Evolutionary conservation across 176 grass and related monocot species (phyloP).

Genomic region (Echinochloa phyllopogon): DNA sequence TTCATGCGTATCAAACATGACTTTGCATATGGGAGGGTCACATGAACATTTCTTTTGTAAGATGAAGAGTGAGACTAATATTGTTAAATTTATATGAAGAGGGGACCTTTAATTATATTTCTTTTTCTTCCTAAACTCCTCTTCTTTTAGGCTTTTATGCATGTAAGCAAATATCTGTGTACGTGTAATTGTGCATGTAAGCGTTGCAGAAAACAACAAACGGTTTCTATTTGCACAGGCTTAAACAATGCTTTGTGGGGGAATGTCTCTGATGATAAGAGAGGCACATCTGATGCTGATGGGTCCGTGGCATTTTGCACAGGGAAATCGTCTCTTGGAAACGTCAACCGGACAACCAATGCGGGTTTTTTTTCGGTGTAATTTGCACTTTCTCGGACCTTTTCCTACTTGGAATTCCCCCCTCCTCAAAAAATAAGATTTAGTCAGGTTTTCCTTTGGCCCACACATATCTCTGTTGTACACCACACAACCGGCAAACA

Average conservation of each 20-base stretch:
- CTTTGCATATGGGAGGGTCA: background rate
- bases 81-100: too few relatives aligned
- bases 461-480: constrained; percentile 29
- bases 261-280: constrained; percentile 19
- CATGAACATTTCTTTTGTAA: background rate
- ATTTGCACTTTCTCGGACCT: constrained; percentile 27
- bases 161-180: background rate
- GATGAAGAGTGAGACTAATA: background rate
- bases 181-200: background rate
- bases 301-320: constrained; percentile 32
- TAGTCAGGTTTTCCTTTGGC: constrained; percentile 31
- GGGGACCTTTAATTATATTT: background rate
- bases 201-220: constrained; percentile 18
- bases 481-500: constrained; percentile 13
- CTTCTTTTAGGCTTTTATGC: background rate
- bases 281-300: constrained; percentile 32
- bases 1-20: background rate
- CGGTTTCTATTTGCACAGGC: background rate
- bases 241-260: constrained; percentile 23
- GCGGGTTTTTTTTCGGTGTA: background rate
- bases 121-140: background rate
- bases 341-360: background rate
- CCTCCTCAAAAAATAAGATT: constrained; percentile 40
- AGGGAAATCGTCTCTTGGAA: constrained; percentile 5
- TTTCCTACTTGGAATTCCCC: constrained; percentile 9